A percentile compares a stretch with the other conserved stretches of the same genome.
Evolutionary conservation across 176 grass and related monocot species (phyloP).

Genomic region (Triticum timopheevii): DNA sequence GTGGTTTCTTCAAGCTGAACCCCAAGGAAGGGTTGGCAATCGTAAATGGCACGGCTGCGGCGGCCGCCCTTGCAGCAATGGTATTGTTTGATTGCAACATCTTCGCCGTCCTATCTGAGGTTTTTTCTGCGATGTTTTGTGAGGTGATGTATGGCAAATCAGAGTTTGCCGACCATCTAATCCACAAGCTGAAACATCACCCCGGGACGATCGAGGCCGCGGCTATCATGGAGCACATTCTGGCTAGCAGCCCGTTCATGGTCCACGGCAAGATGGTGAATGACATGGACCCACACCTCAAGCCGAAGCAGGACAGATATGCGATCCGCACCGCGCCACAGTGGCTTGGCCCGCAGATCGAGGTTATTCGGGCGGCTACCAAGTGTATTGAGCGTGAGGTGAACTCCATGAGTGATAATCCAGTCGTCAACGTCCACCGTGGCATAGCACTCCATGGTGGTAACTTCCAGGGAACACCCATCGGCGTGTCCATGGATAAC

Average conservation of each 20-base stretch:
- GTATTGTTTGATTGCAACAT: background rate
- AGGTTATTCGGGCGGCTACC: constrained; percentile 74
- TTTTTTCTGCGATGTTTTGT: background rate
- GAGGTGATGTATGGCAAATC: constrained; percentile 84
- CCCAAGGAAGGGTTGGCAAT: background rate
- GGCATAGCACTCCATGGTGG: constrained; percentile 36
- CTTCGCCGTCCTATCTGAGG: background rate
- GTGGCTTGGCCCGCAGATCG: constrained; percentile 89
- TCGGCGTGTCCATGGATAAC: constrained; percentile 95
- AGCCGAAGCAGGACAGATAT: constrained; percentile 88
- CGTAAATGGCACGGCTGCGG: background rate
- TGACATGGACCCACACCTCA: constrained; percentile 53
- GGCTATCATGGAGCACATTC: constrained; percentile 83
- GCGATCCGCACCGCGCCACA: constrained; percentile 85
- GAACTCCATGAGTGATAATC: constrained; percentile 93
- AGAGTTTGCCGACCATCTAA: constrained; percentile 78
- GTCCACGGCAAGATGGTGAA: constrained; percentile 59
- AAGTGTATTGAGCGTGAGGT: constrained; percentile 91
- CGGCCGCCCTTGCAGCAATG: background rate
- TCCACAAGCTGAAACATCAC: constrained; percentile 93
- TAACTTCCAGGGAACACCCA: constrained; percentile 92
- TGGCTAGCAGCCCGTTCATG: constrained; percentile 70
- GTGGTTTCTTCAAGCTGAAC: constrained; percentile 2
- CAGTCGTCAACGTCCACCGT: constrained; percentile 68
- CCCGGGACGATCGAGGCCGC: constrained; percentile 81